These are phyloP conservation scores for Cicer yamashitae DNA, from an alignment of 306 rosid genomes.

Conservation along the genomic window DNA sequence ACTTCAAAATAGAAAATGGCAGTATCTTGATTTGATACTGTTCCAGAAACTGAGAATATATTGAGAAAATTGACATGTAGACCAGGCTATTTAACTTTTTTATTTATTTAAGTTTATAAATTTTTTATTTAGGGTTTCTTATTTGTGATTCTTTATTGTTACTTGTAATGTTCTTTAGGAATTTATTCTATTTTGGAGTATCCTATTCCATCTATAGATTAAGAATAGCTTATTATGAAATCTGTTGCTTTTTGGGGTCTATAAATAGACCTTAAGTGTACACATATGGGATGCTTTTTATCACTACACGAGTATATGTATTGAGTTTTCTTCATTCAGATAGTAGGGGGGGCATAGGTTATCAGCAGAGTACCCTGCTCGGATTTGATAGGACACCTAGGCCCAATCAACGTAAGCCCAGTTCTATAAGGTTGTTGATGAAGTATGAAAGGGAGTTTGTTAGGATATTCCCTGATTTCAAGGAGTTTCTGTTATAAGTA, in stretches of 20 bases:
- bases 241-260: not conserved
- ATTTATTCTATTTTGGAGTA: conserved; percentile 14
- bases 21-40: conserved; percentile 42
- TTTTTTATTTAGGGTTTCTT: not conserved
- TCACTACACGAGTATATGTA: not conserved
- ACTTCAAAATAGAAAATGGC: conserved; percentile 14
- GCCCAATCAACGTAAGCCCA: too few species aligned
- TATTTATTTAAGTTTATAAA: not conserved
- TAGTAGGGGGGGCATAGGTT: not conserved
- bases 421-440: too few species aligned
- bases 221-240: not conserved
- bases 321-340: conserved; percentile 11
- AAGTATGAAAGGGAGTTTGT: too few species aligned
- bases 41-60: conserved; percentile 28
- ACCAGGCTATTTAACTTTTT: not conserved
- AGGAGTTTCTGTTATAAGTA: too few species aligned
- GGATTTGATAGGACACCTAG: too few species aligned
- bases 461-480: too few species aligned
- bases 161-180: conserved; percentile 19
- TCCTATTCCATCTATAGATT: conserved; percentile 11
- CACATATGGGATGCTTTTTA: conserved; percentile 8
- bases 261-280: conserved; percentile 2
- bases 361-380: conserved; percentile 22
- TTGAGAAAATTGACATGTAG: not conserved
- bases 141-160: conserved; percentile 1